Conservation (phyloP, 352 stramenopile species). For the Phytophthora pisi region DNA sequence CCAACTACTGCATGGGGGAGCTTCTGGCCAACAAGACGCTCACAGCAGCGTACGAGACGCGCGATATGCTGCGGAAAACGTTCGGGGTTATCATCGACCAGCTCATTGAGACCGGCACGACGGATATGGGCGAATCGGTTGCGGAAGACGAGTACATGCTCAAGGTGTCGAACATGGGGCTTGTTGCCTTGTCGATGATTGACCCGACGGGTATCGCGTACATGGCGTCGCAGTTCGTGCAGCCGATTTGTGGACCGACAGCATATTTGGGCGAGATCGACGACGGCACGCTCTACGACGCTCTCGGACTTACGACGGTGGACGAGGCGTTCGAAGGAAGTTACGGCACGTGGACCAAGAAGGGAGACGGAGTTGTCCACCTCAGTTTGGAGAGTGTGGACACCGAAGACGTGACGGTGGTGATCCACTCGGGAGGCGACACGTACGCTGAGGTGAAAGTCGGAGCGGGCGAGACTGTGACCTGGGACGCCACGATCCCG, state of each 20-base stretch:
- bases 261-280: slow-evolving; percentile 37
- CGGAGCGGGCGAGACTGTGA: slow-evolving; percentile 20
- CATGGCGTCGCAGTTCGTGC: slow-evolving; percentile 43
- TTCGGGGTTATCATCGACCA: slow-evolving; percentile 28
- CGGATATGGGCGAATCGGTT: slow-evolving; percentile 24
- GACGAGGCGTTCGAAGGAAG: slow-evolving; percentile 35
- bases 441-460: slow-evolving; percentile 26
- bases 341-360: slow-evolving; percentile 35
- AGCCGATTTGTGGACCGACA: slow-evolving; percentile 43
- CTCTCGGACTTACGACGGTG: slow-evolving; percentile 24
- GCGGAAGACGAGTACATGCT: slow-evolving; percentile 40
- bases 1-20: slow-evolving; percentile 30
- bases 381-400: slow-evolving; percentile 30
- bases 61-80: slow-evolving; percentile 28
- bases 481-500: slow-evolving; percentile 23
- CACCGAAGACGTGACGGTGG: slow-evolving; percentile 27
- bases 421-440: slow-evolving; percentile 27
- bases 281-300: slow-evolving; percentile 30
- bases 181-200: slow-evolving; percentile 36
- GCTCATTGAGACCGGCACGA: slow-evolving; percentile 20
- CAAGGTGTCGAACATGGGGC: slow-evolving; percentile 39
- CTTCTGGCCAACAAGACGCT: slow-evolving; percentile 17
- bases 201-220: slow-evolving; percentile 45
- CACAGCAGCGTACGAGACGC: slow-evolving; percentile 18
- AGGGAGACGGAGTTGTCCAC: slow-evolving; percentile 31